Percentiles rank a stretch among this genome's conserved stretches.
Conservation (phyloP, 768 basidiomycete genomes). For the Fistulinella prunicolor region DNA sequence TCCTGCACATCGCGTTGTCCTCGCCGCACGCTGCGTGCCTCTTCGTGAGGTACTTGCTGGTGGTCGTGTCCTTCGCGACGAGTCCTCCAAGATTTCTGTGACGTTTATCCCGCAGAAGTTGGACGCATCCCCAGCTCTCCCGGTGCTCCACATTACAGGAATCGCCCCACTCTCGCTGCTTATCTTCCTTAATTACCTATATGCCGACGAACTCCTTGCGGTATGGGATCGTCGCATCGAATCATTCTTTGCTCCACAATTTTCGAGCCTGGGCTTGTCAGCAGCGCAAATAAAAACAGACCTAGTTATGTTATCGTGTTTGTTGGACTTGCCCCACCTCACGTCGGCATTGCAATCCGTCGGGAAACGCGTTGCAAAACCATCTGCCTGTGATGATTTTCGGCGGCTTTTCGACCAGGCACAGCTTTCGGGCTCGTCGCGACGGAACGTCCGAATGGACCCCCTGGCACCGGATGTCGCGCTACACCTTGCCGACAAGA, state of each 20-base stretch:
- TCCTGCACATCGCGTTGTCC: constrained; percentile 64
- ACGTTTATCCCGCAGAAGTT: constrained; percentile 12
- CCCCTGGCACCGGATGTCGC: constrained; percentile 63
- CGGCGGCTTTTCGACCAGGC: constrained; percentile 42
- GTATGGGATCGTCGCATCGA: constrained; percentile 80
- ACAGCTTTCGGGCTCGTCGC: constrained; percentile 7
- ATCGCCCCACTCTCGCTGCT: constrained; percentile 67
- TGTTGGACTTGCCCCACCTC: constrained; percentile 59
- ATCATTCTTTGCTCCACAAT: constrained; percentile 38
- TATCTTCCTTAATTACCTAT: constrained; percentile 81
- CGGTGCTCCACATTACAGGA: constrained; percentile 40
- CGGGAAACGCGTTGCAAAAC: constrained; percentile 50
- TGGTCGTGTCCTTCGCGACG: constrained; percentile 25
- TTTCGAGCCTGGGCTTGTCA: constrained; percentile 40
- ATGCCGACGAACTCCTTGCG: constrained; percentile 78
- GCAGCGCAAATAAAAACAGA: constrained; percentile 57
- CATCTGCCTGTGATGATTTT: constrained; percentile 53
- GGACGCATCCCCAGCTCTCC: background rate
- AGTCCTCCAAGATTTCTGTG: constrained; percentile 31
- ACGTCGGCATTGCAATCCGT: constrained; percentile 53
- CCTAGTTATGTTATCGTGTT: constrained; percentile 52
- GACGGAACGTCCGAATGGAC: constrained; percentile 11
- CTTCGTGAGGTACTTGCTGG: constrained; percentile 45
- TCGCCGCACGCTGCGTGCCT: constrained; percentile 54
- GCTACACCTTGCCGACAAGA: constrained; percentile 63